These are phyloP conservation scores for Scedosporium dehoogii DNA, from an alignment of 2,329 filamentous ascomycete species.

Conservation along the genomic window DNA sequence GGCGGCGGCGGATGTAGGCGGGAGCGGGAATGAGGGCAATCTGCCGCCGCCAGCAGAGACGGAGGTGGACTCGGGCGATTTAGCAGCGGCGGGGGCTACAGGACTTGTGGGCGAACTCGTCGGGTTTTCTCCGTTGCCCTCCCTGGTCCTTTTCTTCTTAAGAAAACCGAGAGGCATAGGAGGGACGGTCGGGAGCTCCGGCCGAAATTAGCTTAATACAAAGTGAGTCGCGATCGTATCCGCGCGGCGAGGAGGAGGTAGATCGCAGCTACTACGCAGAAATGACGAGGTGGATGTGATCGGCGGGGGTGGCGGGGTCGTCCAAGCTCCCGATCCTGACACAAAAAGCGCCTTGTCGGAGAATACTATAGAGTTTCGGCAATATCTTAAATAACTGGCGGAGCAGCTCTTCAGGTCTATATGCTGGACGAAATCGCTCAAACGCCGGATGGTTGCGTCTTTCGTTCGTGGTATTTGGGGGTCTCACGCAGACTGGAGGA, in stretches of 20 bases:
- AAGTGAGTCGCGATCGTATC: conserved; percentile 17
- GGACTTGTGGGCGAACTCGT: conserved; percentile 57
- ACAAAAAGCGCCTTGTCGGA: not conserved
- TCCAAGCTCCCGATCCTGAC: not conserved
- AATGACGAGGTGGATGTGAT: not conserved
- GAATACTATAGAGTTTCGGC: not conserved
- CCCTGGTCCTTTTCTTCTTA: conserved; percentile 98
- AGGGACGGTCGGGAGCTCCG: not conserved
- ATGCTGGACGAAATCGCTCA: not conserved
- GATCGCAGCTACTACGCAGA: not conserved
- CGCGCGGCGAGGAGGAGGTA: not conserved
- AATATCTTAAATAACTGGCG: not conserved
- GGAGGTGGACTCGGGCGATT: conserved; percentile 36
- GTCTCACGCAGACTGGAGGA: not conserved
- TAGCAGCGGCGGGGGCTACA: conserved; percentile 47
- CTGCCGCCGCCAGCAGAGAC: conserved; percentile 14
- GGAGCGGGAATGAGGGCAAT: conserved; percentile 21
- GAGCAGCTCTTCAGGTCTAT: not conserved
- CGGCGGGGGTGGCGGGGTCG: not conserved
- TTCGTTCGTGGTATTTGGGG: too few relatives aligned
- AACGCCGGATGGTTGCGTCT: not conserved
- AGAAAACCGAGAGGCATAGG: conserved; percentile 93
- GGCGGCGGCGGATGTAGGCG: conserved; percentile 12
- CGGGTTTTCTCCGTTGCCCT: conserved; percentile 49
- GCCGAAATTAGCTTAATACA: conserved; percentile 2